These are phyloP conservation scores for Inga laurina DNA, from an alignment of 306 rosid species.

Conservation along the genomic window DNA sequence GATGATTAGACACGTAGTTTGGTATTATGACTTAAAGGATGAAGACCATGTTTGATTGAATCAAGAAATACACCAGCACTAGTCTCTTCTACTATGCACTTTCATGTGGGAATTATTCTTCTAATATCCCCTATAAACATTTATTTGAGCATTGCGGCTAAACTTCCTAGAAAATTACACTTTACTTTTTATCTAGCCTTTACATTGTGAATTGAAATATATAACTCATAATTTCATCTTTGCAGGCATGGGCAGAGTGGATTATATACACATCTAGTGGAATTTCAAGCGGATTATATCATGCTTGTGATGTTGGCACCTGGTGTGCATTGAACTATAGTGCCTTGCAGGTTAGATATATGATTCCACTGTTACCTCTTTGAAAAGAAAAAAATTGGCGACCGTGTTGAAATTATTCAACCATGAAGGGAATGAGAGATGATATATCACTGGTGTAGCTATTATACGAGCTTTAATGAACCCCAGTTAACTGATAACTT, in stretches of 20 bases:
- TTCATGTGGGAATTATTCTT: background rate
- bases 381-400: background rate
- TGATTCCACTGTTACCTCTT: slow-evolving; percentile 24
- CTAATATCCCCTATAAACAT: background rate
- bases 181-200: slow-evolving; percentile 1
- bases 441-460: background rate
- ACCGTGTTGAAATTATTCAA: background rate
- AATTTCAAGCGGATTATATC: slow-evolving; percentile 82
- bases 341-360: slow-evolving; percentile 71
- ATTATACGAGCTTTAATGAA: background rate
- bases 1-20: background rate
- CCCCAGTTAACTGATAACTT: background rate
- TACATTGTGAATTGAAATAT: slow-evolving; percentile 18
- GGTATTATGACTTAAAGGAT: background rate
- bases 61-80: background rate
- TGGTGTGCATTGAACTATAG: slow-evolving; percentile 78
- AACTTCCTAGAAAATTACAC: background rate
- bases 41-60: background rate
- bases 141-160: background rate
- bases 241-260: slow-evolving; percentile 95
- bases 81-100: background rate
- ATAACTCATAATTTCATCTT: slow-evolving; percentile 24
- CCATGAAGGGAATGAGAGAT: no score
- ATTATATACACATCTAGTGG: slow-evolving; percentile 83
- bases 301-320: slow-evolving; percentile 97